Base-by-base conservation (phyloP, 2,329 filamentous ascomycete genomes). In the Dactylella cylindrospora region DNA sequence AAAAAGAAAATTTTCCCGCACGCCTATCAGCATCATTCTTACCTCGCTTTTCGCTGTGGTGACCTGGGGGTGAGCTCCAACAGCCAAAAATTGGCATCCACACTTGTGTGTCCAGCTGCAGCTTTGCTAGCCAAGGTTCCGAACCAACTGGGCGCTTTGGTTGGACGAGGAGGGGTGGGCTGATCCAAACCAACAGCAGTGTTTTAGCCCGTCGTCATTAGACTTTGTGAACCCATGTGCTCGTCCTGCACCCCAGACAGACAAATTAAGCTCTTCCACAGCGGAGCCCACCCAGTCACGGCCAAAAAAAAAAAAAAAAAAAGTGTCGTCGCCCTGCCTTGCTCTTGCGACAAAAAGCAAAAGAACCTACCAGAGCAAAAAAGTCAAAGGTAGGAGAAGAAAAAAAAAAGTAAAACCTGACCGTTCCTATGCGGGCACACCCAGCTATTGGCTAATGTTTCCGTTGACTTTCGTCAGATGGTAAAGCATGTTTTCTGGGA, bases 401-500 rank as follows among this genome's bases (percentile, higher is more conserved):
- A 49, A 32, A 29, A 38, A 38, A 44, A 43, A 31, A 40, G 22
- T 17, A 53, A 53, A 50, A 15, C 26, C 19, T 23, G 29, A 36
- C 39, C 44, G 44, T 62, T 23, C n/a, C n/a, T n/a, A n/a, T n/a
- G n/a, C 23, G 36, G 26, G 36, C 43, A 54, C 39, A 31, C 32
- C 36, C 32, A 38, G 19, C 36, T 41, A 62, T 62, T 62, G 57
- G 57, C 31, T 54, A 54, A 62, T 62, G 57, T 53, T 53, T 36
- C 57, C 57, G 57, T 53, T 46, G 57, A 62, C 49, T 20, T 62
- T 62, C 55, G 55, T 62, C 55, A 53, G 55, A 47, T 19, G 43
- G 55, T 38, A 41, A 60, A 47, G 41, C 55, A 62, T 54, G 57
- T 45, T 62, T 62, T 44, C 38, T 40, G 47, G 55, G 55, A 35